Evolutionary conservation across 2,329 filamentous ascomycete species (phyloP), one percentile per base, ranked within the genome.

Genomic region (Aureobasidium vineae): DNA sequence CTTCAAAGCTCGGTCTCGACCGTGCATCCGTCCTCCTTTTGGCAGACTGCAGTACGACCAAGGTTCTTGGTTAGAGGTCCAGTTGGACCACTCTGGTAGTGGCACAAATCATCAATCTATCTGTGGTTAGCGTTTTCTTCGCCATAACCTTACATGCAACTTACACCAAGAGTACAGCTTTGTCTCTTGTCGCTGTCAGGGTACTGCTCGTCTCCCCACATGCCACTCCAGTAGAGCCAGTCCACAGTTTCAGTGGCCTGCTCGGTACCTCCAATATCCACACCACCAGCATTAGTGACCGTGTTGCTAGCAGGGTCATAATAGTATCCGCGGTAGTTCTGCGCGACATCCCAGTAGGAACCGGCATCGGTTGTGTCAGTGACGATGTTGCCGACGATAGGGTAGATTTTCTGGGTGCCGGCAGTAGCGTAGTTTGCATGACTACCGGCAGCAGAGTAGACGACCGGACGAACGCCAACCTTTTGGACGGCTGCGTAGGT

Each of bases 131-230:
- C 15, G 19, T 10, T 0, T 28, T 33, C 6, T 8, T 31, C 6
- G 13, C 8, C 1, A 13, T 10, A 13, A 1, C 1, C 10, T 11
- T 33, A 43, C 4, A 28, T 21, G 11, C 5, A 2, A 56, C 63
- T 65, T 56, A 65, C 63, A 26, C 40, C 40, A 31, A 65, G 41
- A 15, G 50, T 38, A 47, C 63, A 65, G 40, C 36, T 65, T 7
- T 65, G 63, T 36, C 63, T 45, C n/a, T 40, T 36, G 31, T 65
- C 63, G 2, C 38, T 56, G 23, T 31, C n/a, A 10, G 49, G 49
- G 7, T 65, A 65, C 8, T 65, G 63, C 31, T 65, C 63, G 28
- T 65, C 63, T 10, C 63, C 63, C 63, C 63, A 65, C 36, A 41
- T 54, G 5, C 63, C 63, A 5, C 33, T 10, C 63, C 63, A 65